Base-by-base conservation (phyloP, 108 stramenopile species). In the Craspedostauros australis region DNA sequence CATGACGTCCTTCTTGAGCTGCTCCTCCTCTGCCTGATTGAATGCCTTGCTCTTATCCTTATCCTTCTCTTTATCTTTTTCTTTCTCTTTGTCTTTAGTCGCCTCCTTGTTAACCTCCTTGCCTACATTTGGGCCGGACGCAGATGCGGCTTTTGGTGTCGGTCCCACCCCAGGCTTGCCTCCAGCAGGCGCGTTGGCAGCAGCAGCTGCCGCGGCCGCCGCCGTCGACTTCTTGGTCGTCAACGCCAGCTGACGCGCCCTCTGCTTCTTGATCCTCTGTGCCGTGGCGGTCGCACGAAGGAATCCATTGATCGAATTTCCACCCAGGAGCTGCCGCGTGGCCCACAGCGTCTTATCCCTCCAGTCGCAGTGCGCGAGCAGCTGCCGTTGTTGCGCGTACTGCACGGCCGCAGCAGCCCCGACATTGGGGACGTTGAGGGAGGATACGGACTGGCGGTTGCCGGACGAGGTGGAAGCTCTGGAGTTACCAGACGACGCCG, bases 261-360 rank as follows among this genome's bases (percentile, higher is more conserved):
- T 67, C 52, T 84, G 82, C 39, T 73, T 68, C 72, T 90, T 90
- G 50, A 82, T 68, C 24, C 80, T 67, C 25, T 86, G 82, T 15
- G 77, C 74, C 7, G 79, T 62, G 4, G 77, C 76, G 19, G 80
- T 90, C 14, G 76, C 62, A 11, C 72, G 65, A 20, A 80, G 50
- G 39, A 90, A 90, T n/a, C 88, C 88, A 55, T 86, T 86, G 46
- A 74, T 55, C 32, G 55, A 52, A 43, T 76, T 71, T 11, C 80
- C 74, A 42, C 87, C 87, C 43, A 84, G 40, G 7, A 80, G 28
- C 51, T 77, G 73, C 24, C 79, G 70, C 30, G 80, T 54, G 15
- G 79, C 64, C 60, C 70, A 87, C 27, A 83, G 42, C 1, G 78
- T 59, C 20, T 61, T 63, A 44, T 87, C 79, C 16, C 32, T 58